Conservation (phyloP, 2,329 filamentous ascomycete genomes). For the Leptographium lundbergii region DNA sequence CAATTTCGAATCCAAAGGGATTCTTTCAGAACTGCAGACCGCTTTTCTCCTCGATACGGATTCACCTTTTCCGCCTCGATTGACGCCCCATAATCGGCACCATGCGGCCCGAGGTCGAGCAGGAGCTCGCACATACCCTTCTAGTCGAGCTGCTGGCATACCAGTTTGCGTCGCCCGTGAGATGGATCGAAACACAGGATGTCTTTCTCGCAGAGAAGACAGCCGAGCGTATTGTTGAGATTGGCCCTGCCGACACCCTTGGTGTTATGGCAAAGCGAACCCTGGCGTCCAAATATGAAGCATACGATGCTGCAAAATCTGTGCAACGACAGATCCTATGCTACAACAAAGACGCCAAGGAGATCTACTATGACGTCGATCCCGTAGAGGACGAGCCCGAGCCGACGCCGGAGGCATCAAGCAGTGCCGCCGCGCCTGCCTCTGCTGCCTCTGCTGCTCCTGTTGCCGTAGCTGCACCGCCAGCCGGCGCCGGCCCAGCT, state of each 20-base stretch:
- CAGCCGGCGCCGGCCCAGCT: constrained; percentile 71
- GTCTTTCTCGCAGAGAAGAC: constrained; percentile 94
- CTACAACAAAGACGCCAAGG: constrained; percentile 98
- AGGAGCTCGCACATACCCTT: constrained; percentile 96
- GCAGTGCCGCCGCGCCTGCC: constrained; percentile 40
- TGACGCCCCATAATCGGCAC: constrained; percentile 17
- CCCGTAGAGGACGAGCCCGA: constrained; percentile 83
- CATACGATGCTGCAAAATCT: constrained; percentile 92
- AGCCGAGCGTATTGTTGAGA: constrained; percentile 93
- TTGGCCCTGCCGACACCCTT: constrained; percentile 91
- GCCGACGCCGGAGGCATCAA: constrained; percentile 22
- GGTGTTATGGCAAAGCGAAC: constrained; percentile 97
- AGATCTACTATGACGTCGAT: constrained; percentile 98
- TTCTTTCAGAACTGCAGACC: background rate
- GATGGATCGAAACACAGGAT: constrained; percentile 99
- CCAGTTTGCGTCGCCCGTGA: constrained; percentile 95
- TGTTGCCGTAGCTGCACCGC: constrained; percentile 42
- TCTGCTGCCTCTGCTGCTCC: constrained; percentile 40
- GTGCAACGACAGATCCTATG: constrained; percentile 95
- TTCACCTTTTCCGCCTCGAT: background rate
- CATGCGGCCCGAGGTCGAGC: constrained; percentile 98
- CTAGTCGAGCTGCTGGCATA: constrained; percentile 98
- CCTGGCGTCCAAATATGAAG: constrained; percentile 92
- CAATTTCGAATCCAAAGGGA: background rate
- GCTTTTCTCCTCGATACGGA: background rate